Evolutionary conservation across 2,329 filamentous ascomycete genomes (phyloP).

Genomic region (Aphanocladium album): DNA sequence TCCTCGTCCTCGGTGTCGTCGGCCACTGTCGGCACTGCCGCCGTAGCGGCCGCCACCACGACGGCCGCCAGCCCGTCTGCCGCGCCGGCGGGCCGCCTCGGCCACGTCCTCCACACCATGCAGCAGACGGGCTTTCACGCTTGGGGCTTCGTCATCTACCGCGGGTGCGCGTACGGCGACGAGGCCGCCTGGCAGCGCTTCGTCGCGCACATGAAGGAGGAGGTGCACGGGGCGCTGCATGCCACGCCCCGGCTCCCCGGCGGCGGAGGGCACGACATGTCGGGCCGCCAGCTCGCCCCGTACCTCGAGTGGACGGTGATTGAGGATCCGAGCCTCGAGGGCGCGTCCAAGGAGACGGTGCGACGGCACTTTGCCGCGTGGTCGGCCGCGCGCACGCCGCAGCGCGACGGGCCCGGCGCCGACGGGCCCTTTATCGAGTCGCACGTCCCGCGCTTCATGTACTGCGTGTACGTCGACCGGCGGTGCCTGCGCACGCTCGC

Average conservation of each 20-base stretch:
- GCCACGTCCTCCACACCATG: conserved; percentile 6
- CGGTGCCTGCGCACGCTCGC: conserved; percentile 8
- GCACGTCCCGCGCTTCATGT: conserved; percentile 11
- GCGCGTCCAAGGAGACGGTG: background rate
- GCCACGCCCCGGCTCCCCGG: background rate
- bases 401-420: conserved; percentile 8
- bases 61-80: background rate
- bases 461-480: conserved; percentile 10
- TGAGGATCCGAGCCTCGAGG: conserved; percentile 7
- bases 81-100: conserved; percentile 1
- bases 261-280: background rate
- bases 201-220: background rate
- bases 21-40: too few species aligned
- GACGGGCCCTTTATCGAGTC: conserved; percentile 12
- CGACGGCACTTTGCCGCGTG: conserved; percentile 9
- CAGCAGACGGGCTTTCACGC: conserved; percentile 6
- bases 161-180: conserved; percentile 5
- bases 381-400: background rate
- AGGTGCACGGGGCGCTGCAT: background rate
- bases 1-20: background rate
- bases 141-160: conserved; percentile 12
- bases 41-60: background rate
- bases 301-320: conserved; percentile 9
- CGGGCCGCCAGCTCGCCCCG: conserved; percentile 1
- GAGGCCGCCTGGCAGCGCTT: background rate